Evolutionary conservation across 345 rosid genomes (phyloP).

Genomic region (Theobroma cacao): DNA sequence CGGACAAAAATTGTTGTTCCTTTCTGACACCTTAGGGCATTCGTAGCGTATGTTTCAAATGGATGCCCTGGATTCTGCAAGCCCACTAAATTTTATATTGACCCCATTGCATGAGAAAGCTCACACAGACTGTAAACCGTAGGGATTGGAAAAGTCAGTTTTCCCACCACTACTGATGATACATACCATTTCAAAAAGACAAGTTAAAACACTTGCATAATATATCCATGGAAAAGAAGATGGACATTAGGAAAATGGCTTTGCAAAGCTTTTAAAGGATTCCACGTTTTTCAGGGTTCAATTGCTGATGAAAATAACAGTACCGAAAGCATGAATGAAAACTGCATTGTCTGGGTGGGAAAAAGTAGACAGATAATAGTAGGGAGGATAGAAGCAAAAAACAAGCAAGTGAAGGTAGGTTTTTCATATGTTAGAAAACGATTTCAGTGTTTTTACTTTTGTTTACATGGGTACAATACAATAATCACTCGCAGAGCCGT

Average conservation of each 20-base stretch:
- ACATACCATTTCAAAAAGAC: background rate
- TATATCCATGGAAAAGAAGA: background rate
- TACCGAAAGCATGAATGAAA: too few species aligned
- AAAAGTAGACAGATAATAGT: background rate
- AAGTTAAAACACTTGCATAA: background rate
- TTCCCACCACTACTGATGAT: background rate
- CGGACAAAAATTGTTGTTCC: background rate
- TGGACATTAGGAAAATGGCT: background rate
- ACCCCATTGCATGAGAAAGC: background rate
- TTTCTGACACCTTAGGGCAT: background rate
- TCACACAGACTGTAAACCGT: background rate
- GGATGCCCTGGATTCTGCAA: background rate
- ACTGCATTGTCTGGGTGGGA: background rate
- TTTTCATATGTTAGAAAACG: constrained; percentile 18
- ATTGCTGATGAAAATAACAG: background rate
- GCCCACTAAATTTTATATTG: background rate
- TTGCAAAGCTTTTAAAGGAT: background rate
- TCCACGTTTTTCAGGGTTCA: background rate
- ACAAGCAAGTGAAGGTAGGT: background rate
- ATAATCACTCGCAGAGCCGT: background rate
- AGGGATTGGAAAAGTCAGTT: background rate
- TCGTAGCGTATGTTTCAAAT: background rate
- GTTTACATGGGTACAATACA: constrained; percentile 17
- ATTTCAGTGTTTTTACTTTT: constrained; percentile 19
- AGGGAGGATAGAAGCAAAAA: background rate